Evolutionary conservation across 768 basidiomycete species (phyloP).

Genomic region (Brasilioporus rufonigricans): DNA sequence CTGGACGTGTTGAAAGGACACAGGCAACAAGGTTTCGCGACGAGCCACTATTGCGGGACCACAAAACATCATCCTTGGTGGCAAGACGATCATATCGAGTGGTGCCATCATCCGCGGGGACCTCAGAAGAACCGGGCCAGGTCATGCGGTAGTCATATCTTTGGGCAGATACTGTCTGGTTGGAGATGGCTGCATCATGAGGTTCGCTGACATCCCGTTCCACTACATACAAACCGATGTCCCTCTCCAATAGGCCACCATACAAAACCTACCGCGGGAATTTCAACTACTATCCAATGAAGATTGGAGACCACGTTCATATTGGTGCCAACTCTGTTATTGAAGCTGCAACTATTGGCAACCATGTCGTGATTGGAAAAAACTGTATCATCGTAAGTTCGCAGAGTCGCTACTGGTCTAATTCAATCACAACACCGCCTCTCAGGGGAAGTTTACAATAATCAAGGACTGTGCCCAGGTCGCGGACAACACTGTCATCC

Average conservation of each 20-base stretch:
- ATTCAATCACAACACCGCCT: not conserved
- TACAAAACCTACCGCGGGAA: conserved; percentile 89
- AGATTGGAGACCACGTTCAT: conserved; percentile 93
- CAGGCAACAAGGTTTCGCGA: conserved; percentile 93
- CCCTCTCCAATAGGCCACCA: conserved; percentile 54
- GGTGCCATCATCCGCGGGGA: conserved; percentile 93
- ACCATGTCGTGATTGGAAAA: conserved; percentile 91
- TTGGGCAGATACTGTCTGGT: conserved; percentile 91
- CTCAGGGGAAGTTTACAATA: conserved; percentile 91
- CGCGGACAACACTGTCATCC: conserved; percentile 85
- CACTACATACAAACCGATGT: not conserved
- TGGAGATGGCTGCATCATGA: conserved; percentile 86
- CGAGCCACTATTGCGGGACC: conserved; percentile 90
- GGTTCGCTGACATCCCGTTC: conserved; percentile 43
- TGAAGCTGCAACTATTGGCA: conserved; percentile 94
- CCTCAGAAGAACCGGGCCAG: conserved; percentile 81
- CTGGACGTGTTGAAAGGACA: conserved; percentile 56
- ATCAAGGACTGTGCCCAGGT: conserved; percentile 95
- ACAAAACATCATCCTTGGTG: conserved; percentile 95
- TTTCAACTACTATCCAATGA: conserved; percentile 98
- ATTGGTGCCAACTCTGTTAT: conserved; percentile 87
- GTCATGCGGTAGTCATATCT: conserved; percentile 91
- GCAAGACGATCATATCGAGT: conserved; percentile 93
- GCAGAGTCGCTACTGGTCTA: not conserved
- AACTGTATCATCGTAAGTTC: conserved; percentile 86